phyloP scores from a whole-genome alignment of 1,139 yeast species.

The Geotrichum australiense region DNA sequence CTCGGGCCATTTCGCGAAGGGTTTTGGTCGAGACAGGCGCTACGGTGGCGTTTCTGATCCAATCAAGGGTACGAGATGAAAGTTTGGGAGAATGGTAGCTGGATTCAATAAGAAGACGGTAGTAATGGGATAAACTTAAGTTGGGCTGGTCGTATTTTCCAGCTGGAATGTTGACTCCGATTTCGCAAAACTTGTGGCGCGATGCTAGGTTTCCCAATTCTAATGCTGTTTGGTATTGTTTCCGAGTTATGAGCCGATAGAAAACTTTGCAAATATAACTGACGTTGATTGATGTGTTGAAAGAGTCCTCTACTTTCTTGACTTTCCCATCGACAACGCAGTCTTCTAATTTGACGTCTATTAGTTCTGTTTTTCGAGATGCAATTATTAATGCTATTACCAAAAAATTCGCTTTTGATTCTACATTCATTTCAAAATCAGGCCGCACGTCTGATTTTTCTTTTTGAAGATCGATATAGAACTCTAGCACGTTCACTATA shows the following conservation, averaged over 20 bases:
- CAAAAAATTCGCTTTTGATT: too few species aligned
- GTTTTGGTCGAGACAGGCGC: constrained; percentile 18
- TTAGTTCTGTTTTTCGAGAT: background rate
- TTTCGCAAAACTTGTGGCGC: background rate
- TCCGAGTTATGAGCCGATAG: constrained; percentile 4
- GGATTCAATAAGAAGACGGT: constrained; percentile 7
- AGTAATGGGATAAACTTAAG: constrained; percentile 11
- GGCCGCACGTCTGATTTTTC: background rate
- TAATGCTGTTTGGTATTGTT: constrained; percentile 6
- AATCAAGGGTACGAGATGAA: constrained; percentile 3
- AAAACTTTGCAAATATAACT: background rate
- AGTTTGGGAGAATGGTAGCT: constrained; percentile 9
- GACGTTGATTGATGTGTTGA: background rate
- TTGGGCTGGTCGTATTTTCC: background rate
- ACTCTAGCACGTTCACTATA: constrained; percentile 4
- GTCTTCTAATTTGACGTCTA: background rate
- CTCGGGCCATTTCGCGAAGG: constrained; percentile 20
- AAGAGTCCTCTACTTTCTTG: background rate
- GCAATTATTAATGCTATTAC: background rate
- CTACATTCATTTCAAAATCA: too few species aligned
- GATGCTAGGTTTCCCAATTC: constrained; percentile 2
- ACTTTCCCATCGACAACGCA: background rate
- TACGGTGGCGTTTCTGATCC: constrained; percentile 19
- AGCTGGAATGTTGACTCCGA: background rate
- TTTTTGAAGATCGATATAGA: constrained; percentile 1